Conservation (phyloP, 202 grass and related monocot species). For the Hordeum pubiflorum region DNA sequence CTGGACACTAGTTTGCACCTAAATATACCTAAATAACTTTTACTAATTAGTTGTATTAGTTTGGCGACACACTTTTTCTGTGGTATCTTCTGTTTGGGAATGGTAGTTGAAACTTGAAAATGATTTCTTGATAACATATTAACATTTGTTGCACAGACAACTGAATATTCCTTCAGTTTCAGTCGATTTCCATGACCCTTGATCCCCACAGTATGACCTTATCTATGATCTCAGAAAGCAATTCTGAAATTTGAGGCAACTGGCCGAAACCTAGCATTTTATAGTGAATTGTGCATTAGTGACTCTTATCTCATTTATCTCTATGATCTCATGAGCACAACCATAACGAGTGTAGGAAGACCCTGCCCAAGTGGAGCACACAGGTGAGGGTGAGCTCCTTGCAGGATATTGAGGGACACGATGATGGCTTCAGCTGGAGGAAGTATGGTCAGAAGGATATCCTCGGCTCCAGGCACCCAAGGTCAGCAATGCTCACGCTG, state of each 20-base stretch:
- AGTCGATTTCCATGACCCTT: background rate
- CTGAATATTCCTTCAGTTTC: background rate
- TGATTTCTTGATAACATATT: background rate
- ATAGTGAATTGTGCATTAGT: background rate
- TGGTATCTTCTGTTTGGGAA: background rate
- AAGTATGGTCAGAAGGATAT: conserved; percentile 61
- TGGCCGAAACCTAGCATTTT: background rate
- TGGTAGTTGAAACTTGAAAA: background rate
- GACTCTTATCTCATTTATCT: background rate
- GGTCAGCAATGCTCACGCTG: background rate
- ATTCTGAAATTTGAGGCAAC: background rate
- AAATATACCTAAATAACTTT: background rate
- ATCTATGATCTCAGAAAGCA: background rate
- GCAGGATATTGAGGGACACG: background rate
- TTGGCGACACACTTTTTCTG: background rate
- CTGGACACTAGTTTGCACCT: background rate
- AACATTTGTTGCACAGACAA: background rate
- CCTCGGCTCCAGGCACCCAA: conserved; percentile 41
- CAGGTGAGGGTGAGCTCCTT: background rate
- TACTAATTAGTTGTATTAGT: background rate
- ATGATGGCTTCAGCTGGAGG: conserved; percentile 48
- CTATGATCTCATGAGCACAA: background rate
- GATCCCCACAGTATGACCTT: no score
- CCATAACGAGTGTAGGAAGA: background rate
- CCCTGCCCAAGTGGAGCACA: background rate